Base-by-base conservation (phyloP, 2,329 filamentous ascomycete genomes). In the Phialophora expanda region DNA sequence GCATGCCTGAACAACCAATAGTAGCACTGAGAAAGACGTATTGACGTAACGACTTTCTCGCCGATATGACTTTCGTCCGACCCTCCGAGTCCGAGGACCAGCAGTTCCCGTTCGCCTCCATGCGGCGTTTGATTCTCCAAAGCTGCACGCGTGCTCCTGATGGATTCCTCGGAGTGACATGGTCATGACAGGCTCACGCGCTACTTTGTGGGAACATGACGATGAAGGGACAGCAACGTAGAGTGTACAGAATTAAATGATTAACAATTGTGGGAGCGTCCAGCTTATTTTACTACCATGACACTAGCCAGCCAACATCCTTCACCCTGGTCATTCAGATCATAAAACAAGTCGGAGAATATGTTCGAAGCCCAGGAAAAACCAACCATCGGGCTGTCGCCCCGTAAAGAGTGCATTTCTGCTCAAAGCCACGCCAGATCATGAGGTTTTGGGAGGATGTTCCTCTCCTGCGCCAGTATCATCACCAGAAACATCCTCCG, bases 311-410 rank as follows among this genome's bases (percentile, higher is more conserved):
- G 5, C 38, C 38, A 17, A n/a, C 20, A 9, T n/a, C 17, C 17
- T 5, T 17, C n/a, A n/a, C 2, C 38, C 17, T n/a, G 8, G 56
- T 50, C 56, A 24, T 59, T 32, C 56, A 50, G 44, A 28, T 59
- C 56, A 32, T 59, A 50, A 59, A 46, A 59, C 44, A 50, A 7
- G 24, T 34, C 17, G 22, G 28, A 51, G 44, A 51, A 59, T 48
- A 32, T 59, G 56, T 50, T 22, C 17, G n/a, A 59, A 59, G 1
- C 3, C 22, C 26, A 11, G 9, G 12, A 6, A 11, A 50, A 1
- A 50, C 7, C 14, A 1, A 34, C 11, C 9, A 17, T 4, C 11
- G 22, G 14, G 12, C 2, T 12, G 20, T 59, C 14, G 24, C 56
- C 38, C 14, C 7, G 6, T n/a, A 34, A 30, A n/a, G 28, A 50